phyloP scores from a whole-genome alignment of 805 yeast genomes.

The Spathaspora sp. region DNA sequence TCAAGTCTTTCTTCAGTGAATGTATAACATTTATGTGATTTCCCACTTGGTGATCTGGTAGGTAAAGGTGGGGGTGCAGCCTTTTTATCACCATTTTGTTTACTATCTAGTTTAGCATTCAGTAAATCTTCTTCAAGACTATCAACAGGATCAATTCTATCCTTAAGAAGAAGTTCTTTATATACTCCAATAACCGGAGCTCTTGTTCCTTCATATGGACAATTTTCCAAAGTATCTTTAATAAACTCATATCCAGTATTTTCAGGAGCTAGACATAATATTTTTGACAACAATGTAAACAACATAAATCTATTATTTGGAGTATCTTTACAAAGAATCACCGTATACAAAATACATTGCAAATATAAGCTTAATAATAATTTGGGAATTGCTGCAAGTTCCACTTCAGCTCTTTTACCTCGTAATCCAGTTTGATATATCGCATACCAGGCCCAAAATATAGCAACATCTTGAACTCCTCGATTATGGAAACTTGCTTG shows the following conservation, averaged over 20 bases:
- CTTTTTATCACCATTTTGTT: slow-evolving; percentile 5
- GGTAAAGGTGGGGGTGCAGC: slow-evolving; percentile 33
- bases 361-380: slow-evolving; percentile 25
- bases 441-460: slow-evolving; percentile 39
- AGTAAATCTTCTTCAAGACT: slow-evolving; percentile 1
- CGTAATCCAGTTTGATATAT: slow-evolving; percentile 15
- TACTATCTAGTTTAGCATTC: slow-evolving; percentile 1
- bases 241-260: slow-evolving; percentile 56
- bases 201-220: slow-evolving; percentile 63
- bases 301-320: slow-evolving; percentile 38
- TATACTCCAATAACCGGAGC: slow-evolving; percentile 62
- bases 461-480: slow-evolving; percentile 23
- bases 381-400: slow-evolving; percentile 28
- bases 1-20: slow-evolving; percentile 40
- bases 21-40: slow-evolving; percentile 32
- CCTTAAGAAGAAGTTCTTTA: slow-evolving; percentile 57
- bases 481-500: slow-evolving; percentile 17
- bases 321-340: slow-evolving; percentile 12
- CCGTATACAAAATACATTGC: slow-evolving; percentile 24
- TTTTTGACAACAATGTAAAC: slow-evolving; percentile 60
- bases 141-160: slow-evolving; percentile 9
- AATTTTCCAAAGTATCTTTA: slow-evolving; percentile 56
- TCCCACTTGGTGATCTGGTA: slow-evolving; percentile 17
- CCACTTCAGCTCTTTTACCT: slow-evolving; percentile 19
- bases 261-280: slow-evolving; percentile 59